A percentile compares a stretch with the other conserved stretches of the same genome.
phyloP scores from a whole-genome alignment of 768 basidiomycete species.

The Pisolithus sp. region DNA sequence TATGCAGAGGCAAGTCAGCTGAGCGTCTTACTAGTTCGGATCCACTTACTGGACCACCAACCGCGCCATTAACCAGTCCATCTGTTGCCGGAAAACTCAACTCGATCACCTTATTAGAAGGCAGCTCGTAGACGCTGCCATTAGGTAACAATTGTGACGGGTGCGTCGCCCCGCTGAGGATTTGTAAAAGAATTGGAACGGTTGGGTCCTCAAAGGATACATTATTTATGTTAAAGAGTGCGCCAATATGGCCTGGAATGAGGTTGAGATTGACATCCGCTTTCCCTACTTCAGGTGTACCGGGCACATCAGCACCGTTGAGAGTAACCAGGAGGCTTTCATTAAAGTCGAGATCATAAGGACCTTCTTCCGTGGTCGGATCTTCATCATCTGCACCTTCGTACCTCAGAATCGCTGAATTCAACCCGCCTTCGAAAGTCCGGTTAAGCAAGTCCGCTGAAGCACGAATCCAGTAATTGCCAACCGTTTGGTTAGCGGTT shows the following conservation, averaged over 20 bases:
- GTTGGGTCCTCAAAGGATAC: constrained; percentile 27
- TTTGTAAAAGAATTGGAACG: constrained; percentile 38
- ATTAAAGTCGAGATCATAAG: constrained; percentile 21
- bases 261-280: constrained; percentile 37
- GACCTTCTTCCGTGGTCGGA: constrained; percentile 21
- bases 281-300: constrained; percentile 27
- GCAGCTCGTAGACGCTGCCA: constrained; percentile 37
- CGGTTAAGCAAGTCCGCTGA: constrained; percentile 7
- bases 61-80: constrained; percentile 18
- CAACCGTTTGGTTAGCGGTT: constrained; percentile 24
- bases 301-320: constrained; percentile 21
- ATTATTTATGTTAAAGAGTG: constrained; percentile 28
- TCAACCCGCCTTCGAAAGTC: constrained; percentile 26
- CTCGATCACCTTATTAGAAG: constrained; percentile 39
- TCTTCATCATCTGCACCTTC: constrained; percentile 30
- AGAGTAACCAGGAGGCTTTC: constrained; percentile 34
- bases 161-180: constrained; percentile 30
- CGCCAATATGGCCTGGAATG: constrained; percentile 21
- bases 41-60: neutral
- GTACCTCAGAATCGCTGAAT: constrained; percentile 40
- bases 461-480: constrained; percentile 38
- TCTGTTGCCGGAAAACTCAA: constrained; percentile 29
- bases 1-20: neutral
- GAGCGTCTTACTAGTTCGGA: too few species aligned
- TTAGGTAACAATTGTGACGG: constrained; percentile 34